These are phyloP conservation scores for Xylariaceae sp. DNA, from an alignment of 2,329 filamentous ascomycete genomes.

Conservation along the genomic window DNA sequence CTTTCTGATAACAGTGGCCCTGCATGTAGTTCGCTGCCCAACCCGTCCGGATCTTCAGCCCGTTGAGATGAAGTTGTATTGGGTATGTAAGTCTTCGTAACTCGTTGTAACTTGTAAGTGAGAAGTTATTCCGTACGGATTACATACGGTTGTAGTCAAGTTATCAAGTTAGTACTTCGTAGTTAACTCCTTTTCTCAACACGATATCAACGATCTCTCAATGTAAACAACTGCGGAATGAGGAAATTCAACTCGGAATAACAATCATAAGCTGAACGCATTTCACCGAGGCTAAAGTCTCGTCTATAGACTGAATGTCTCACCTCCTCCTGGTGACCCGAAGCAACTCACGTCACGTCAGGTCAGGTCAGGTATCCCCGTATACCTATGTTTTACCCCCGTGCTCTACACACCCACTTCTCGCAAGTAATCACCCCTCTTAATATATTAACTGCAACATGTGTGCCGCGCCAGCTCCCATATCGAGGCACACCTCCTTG, in stretches of 20 bases:
- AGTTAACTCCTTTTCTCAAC: too few relatives aligned
- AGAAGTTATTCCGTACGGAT: too few relatives aligned
- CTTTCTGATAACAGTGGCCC: neutral
- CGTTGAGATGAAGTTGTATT: too few relatives aligned
- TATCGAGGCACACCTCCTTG: slow-evolving; percentile 5
- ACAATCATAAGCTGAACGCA: neutral
- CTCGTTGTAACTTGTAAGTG: too few relatives aligned
- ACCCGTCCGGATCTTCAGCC: neutral
- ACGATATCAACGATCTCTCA: too few relatives aligned
- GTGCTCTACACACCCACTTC: slow-evolving; percentile 10
- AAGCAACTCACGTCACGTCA: too few relatives aligned
- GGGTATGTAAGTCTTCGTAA: too few relatives aligned
- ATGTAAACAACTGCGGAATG: neutral
- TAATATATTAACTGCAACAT: neutral
- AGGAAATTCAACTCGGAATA: neutral
- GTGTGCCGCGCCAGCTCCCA: slow-evolving; percentile 6
- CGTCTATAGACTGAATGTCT: neutral
- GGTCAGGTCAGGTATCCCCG: too few relatives aligned
- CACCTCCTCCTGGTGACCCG: neutral
- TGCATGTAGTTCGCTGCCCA: neutral
- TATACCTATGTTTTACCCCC: neutral
- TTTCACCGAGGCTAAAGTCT: neutral
- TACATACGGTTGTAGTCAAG: too few relatives aligned
- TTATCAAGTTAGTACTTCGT: too few relatives aligned
- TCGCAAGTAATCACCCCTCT: slow-evolving; percentile 9